Evolutionary conservation across 2,329 filamentous ascomycete genomes (phyloP).

Genomic region (Colletotrichum lentis): DNA sequence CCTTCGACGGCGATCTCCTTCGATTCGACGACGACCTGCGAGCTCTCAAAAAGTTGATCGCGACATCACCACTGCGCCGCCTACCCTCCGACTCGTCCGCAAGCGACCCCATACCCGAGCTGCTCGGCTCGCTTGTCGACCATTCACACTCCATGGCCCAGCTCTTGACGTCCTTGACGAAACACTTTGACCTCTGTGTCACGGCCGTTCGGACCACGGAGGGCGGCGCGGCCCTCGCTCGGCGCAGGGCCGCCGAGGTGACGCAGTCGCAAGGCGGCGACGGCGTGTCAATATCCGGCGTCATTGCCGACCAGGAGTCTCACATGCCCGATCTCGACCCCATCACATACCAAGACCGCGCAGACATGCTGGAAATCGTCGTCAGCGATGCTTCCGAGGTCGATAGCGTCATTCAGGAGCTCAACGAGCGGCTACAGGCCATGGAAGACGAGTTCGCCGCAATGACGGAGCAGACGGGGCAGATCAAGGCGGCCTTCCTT

Average conservation of each 20-base stretch:
- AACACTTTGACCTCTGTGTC: constrained; percentile 92
- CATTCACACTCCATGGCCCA: constrained; percentile 85
- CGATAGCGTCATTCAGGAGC: constrained; percentile 72
- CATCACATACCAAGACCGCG: constrained; percentile 77
- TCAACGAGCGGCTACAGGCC: constrained; percentile 76
- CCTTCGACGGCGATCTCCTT: constrained; percentile 78
- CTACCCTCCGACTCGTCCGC: constrained; percentile 49
- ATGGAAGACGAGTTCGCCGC: constrained; percentile 77
- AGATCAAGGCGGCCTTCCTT: constrained; percentile 62
- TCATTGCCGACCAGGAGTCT: constrained; percentile 67
- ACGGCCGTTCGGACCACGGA: constrained; percentile 91
- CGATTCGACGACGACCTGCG: constrained; percentile 79
- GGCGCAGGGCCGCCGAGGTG: constrained; percentile 72
- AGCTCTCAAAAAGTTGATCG: constrained; percentile 67
- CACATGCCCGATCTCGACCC: constrained; percentile 67
- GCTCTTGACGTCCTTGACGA: constrained; percentile 79
- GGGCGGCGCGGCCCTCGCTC: constrained; percentile 74
- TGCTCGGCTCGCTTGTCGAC: constrained; percentile 70
- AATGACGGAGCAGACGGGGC: constrained; percentile 70
- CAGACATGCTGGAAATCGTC: constrained; percentile 84
- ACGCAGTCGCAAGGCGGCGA: constrained; percentile 57
- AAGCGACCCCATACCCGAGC: constrained; percentile 57
- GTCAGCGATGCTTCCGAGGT: constrained; percentile 74
- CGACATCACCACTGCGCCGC: constrained; percentile 48
- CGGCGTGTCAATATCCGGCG: constrained; percentile 70